Conservation (phyloP, 2,329 filamentous ascomycete genomes). For the Berkeleyomyces rouxiae region DNA sequence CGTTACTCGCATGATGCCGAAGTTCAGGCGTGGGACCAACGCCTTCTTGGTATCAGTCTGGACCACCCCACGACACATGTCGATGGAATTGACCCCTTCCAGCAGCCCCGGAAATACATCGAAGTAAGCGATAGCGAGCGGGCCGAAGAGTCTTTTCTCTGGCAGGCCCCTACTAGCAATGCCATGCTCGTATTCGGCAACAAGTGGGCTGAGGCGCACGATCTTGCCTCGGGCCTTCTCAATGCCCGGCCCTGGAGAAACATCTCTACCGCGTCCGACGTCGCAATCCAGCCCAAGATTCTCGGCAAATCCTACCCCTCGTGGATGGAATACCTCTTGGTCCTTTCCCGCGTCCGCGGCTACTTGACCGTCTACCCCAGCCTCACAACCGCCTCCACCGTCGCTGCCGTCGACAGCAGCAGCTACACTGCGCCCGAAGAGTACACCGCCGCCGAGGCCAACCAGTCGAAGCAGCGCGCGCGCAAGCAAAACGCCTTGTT, state of each 20-base stretch:
- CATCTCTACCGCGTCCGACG: slow-evolving; percentile 25
- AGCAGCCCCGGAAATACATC: slow-evolving; percentile 21
- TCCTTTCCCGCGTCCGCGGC: slow-evolving; percentile 57
- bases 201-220: slow-evolving; percentile 74
- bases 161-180: slow-evolving; percentile 70
- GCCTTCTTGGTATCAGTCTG: slow-evolving; percentile 64
- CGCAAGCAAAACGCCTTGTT: slow-evolving; percentile 22
- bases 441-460: slow-evolving; percentile 23
- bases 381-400: slow-evolving; percentile 31
- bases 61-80: slow-evolving; percentile 51
- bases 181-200: slow-evolving; percentile 70
- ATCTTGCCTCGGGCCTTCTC: slow-evolving; percentile 50
- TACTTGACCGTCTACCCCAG: slow-evolving; percentile 71
- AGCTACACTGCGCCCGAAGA: slow-evolving; percentile 59
- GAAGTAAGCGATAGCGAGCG: slow-evolving; percentile 21
- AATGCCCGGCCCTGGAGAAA: slow-evolving; percentile 16
- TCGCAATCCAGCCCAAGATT: slow-evolving; percentile 28
- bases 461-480: slow-evolving; percentile 12
- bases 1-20: slow-evolving; percentile 43
- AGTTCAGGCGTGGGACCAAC: slow-evolving; percentile 29
- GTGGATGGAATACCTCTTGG: slow-evolving; percentile 64
- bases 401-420: slow-evolving; percentile 66
- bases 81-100: slow-evolving; percentile 42
- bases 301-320: slow-evolving; percentile 54
- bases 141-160: slow-evolving; percentile 46